Evolutionary conservation across 495 filamentous ascomycete genomes (phyloP).

Genomic region (Penicillium cosmopolitanum): DNA sequence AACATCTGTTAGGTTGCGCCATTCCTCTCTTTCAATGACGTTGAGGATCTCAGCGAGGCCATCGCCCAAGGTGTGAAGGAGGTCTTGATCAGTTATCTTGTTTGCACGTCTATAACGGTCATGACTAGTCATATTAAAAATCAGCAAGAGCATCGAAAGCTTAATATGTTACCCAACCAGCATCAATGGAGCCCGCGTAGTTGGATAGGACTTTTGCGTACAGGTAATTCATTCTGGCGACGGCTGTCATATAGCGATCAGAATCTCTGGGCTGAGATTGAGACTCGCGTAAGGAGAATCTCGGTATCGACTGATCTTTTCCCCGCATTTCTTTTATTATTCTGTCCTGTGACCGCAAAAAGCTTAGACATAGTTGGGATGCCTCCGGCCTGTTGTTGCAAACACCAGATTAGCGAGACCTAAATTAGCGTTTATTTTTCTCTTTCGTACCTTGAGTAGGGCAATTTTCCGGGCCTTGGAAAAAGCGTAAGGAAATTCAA

Average conservation of each 20-base stretch:
- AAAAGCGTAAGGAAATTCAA: slow-evolving; percentile 37
- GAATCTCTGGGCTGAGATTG: slow-evolving; percentile 35
- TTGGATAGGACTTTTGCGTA: slow-evolving; percentile 9
- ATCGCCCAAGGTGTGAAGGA: slow-evolving; percentile 48
- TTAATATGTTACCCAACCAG: too few species aligned
- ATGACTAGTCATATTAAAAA: slow-evolving; percentile 27
- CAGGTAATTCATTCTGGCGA: slow-evolving; percentile 55
- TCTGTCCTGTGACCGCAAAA: slow-evolving; percentile 38
- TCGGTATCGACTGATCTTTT: slow-evolving; percentile 39
- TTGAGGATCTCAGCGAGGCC: slow-evolving; percentile 42
- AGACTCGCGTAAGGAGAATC: slow-evolving; percentile 32
- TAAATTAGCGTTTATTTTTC: neutral
- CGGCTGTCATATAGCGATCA: slow-evolving; percentile 30
- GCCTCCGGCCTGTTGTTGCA: slow-evolving; percentile 32
- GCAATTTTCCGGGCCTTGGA: slow-evolving; percentile 30
- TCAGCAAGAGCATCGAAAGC: neutral
- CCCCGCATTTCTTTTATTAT: slow-evolving; percentile 30
- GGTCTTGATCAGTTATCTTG: slow-evolving; percentile 46
- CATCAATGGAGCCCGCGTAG: neutral
- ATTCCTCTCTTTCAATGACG: slow-evolving; percentile 41
- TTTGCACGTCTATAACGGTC: slow-evolving; percentile 36
- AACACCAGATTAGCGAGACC: neutral
- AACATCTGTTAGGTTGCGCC: slow-evolving; percentile 43
- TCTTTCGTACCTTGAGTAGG: slow-evolving; percentile 33
- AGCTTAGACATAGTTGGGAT: slow-evolving; percentile 44